Evolutionary conservation across 1,139 yeast genomes (phyloP), one percentile per base, ranked within the genome.

Genomic region (Suhomyces wounanorum): DNA sequence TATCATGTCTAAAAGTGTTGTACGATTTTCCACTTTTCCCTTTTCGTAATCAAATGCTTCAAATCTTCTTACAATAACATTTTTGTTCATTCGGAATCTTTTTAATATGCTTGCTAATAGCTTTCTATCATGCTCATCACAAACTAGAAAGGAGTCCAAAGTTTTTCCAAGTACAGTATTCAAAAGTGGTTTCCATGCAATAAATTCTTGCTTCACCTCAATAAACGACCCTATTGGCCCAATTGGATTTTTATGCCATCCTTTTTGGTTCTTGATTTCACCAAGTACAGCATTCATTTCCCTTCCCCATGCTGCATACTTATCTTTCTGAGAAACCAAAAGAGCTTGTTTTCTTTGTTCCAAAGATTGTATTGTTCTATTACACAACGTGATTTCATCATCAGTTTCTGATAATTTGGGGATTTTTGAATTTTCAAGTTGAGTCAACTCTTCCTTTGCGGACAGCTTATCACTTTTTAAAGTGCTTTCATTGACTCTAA

Each of bases 171-270:
- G 64, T 0, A 73, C 63, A 0, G 81, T 66, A 59, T 89, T 95
- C 13, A 94, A 65, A 3, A 88, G 65, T 17, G 78, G 78, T 8
- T 79, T 70, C 92, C 92, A 92, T 40, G 75, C 66, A n/a, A 75
- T 69, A 56, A 69, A 81, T 17, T 78, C 82, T 1, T 69, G 64
- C 57, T 83, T 87, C 14, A 94, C 72, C 9, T 80, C 74, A 2
- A 91, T 74, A 52, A 72, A 72, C 8, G 75, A 60, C 0, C 97
- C 98, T 1, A 92, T 53, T 0, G 99, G 99, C 0, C 99, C 99
- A n/a, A 88, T 66, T 0, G 96, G 96, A 21, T 59, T 61, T 2
- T 64, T 57, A 18, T 72, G 74, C 77, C 80, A 88, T 70, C 48
- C 62, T 33, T 43, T 56, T 38, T 23, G 63, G 53, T 40, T 60